Base-by-base conservation (phyloP, 257 asterid species). In the Ophiorrhiza pumila region DNA sequence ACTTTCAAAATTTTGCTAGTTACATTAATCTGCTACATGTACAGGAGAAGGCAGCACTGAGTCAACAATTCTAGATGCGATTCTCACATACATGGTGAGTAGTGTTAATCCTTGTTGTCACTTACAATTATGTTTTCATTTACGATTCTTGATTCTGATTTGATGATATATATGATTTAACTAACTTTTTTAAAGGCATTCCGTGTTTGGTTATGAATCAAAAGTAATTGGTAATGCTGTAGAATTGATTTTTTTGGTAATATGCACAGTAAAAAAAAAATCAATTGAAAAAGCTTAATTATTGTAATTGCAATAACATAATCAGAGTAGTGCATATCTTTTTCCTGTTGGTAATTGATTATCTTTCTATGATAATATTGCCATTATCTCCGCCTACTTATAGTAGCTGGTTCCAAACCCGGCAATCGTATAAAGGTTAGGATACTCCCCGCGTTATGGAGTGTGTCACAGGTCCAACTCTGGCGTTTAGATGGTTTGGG, bases 31-130 rank as follows among this genome's bases (percentile, higher is more conserved):
- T 20, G 39, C n/a, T 68, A 68, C 49, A 53, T 43, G 13, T 77
- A 72, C 90, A 92, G 97, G 88, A 78, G 83, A 78, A 72, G 88
- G 71, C 71, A 82, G 81, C 77, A 72, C 85, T 0, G 94, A 83
- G 4, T 74, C 72, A 11, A 50, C 79, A 18, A 90, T 92, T 68
- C 58, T 90, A 42, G 91, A 92, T 50, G 75, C 90, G 23, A 75
- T 88, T 56, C 82, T 92, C 42, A 87, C 96, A 2, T 88, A 85
- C 76, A 76, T 85, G 35, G 96, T 92, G 78, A 69, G 94, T 80
- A 46, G 46, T n/a, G 47, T 50, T 55, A 69, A 56, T 50, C 67
- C 60, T 17, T 1, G 17, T 42, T 49, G 42, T 57, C 14, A 49
- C 13, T 45, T 55, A 17, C 32, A 23, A 39, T 25, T 32, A 34